Base-by-base conservation (phyloP, 2,329 filamentous ascomycete species). In the Cercospora sesami region DNA sequence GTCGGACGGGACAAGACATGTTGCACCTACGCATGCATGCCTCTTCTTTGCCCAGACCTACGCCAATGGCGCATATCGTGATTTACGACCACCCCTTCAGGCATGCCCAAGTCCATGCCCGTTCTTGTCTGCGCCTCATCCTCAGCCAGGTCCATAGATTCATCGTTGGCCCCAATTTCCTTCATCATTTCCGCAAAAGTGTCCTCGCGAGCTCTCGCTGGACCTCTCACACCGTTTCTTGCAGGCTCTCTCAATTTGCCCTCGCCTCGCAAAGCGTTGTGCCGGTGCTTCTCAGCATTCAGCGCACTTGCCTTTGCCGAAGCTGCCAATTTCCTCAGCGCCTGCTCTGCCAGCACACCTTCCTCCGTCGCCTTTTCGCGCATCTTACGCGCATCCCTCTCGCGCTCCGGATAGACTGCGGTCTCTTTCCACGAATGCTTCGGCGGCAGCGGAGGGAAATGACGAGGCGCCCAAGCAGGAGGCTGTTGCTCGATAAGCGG, bases 391-490 rank as follows among this genome's bases (percentile, higher is more conserved):
- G 87, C 84, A 71, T 90, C 87, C 36, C 81, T 84, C 70, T 89
- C 87, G 68, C 88, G 83, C 45, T 84, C 78, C 1, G 85, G 84
- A 69, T 84, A 89, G 4, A 89, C 85, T 0, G 86, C 81, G 1
- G 88, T 89, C 28, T 84, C 79, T 71, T 84, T 85, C 79, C 87
- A 91, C 0, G 89, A 89, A 76, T 90, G 88, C 74, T 84, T 85
- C 60, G 87, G 87, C 7, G 89, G 89, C 48, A 89, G 85, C 23
- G 83, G 79, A 2, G 89, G 89, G 68, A 90, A 87, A 68, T 89
- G 86, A 60, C 80, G 79, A 1, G 87, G 87, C 66, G 89, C 86
- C 75, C 87, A 88, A 18, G 79, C 75, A 60, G 80, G 82, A 57
- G 81, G 80, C 55, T 82, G 81, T 64, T 80, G 82, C 26, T 83